Base-by-base conservation (phyloP, 2,329 filamentous ascomycete genomes). In the Teratosphaeria pseudoeucalypti region DNA sequence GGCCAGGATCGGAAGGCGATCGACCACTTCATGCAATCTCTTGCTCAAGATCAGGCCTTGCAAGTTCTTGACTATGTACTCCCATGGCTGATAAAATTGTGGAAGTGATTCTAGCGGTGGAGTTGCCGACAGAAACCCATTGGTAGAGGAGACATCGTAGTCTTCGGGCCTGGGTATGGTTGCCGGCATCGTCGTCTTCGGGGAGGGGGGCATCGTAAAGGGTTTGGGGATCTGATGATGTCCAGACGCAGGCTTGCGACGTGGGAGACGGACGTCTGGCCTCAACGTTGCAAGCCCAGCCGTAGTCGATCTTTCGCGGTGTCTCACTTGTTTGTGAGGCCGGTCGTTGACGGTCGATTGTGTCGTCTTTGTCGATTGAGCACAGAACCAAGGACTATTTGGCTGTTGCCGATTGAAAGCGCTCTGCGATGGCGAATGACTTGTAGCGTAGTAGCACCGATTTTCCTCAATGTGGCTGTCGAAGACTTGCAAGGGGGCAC, bases 31-130 rank as follows among this genome's bases (percentile, higher is more conserved):
- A 54, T 90, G 86, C 63, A 99, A 79, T 62, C 92, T 86, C 73
- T 88, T 90, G 75, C 87, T 95, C 59, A 96, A 81, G 57, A 97
- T 85, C 61, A 97, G 79, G 12, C 86, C 85, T 76, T 96, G 94
- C 34, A 99, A 81, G 70, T 96, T 96, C 66, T 86, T 83, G 37
- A 87, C 84, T 56, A 96, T 82, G 54, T 87, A 84, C 76, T 99
- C 94, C 94, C 94, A 99, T 71, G 90, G 90, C 74, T 89, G 86
- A 76, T 97, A 99, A 78, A 96, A 97, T 2, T 88, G 83, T 70
- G 96, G 89, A 14, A 99, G 84, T 58, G 84, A 79, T 62, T 89
- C 85, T 63, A 97, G 79, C 52, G 94, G 94, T 39, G 88, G 77
- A 64, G 90, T 85, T 63, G 88, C 80, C 1, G 94, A 91, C 58